Base-by-base conservation (phyloP, 331 rosid genomes). In the Rhamnella rubrinervis region DNA sequence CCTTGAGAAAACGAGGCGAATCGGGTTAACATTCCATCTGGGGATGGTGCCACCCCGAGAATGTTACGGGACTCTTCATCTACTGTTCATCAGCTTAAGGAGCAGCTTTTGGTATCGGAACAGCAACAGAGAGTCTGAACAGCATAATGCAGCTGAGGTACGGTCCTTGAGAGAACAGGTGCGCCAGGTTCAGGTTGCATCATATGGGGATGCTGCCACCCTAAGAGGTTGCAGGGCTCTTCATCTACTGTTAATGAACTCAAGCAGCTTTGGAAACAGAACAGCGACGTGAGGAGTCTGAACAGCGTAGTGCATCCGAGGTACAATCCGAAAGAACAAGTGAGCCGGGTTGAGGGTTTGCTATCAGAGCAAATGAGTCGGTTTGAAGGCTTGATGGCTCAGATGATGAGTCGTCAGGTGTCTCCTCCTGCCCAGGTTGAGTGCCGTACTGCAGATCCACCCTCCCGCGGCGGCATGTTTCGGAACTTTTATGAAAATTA, bases 281-380 rank as follows among this genome's bases (percentile, higher is more conserved):
- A 25, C 70, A 65, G 46, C 59, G 46, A 28, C 70, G 18, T 16
- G 70, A 65, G 28, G 70, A 65, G 26, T 65, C 58, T 49, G 70
- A 65, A 49, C 59, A 18, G 51, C 50, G 57, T 47, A 65, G 57
- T 65, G 70, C 59, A 16, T 57, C 70, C 23, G 70, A 65, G 59
- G 26, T 65, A 18, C 70, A 26, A 57, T 7, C 41, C 25, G 70
- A 65, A 65, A 26, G 70, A 65, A 40, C 59, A 65, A 65, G 58
- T 65, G 50, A 57, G 59, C 16, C 70, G 70, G 25, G 70, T 65
- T 65, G 70, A 65, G 70, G 70, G 70, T 46, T 50, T 65, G 70
- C 28, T 65, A 17, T 65, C 70, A 16, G 44, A 11, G 23, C 57
- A 65, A 65, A 65, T 65, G 59, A 65, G 25, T 65, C 28, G 70